Conservation (phyloP, 2,329 filamentous ascomycete genomes). For the Madurella mycetomatis region DNA sequence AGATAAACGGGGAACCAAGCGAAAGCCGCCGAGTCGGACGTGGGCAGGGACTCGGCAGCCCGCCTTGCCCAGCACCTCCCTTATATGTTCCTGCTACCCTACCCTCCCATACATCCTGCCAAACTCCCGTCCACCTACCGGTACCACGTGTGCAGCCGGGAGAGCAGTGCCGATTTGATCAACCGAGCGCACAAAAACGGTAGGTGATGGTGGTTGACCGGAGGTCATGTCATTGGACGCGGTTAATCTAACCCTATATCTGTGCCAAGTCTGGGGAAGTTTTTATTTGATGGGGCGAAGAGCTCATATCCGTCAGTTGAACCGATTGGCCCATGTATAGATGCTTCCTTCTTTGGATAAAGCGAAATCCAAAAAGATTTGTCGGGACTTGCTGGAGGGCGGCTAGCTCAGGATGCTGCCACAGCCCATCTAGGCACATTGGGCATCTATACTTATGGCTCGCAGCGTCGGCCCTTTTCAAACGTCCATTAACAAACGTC, state of each 20-base stretch:
- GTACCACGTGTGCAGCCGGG: not conserved
- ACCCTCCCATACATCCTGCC: not conserved
- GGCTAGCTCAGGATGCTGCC: too few relatives aligned
- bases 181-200: not conserved
- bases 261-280: conserved; percentile 9
- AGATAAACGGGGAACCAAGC: not conserved
- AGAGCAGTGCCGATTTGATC: conserved; percentile 2
- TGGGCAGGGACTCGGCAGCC: not conserved
- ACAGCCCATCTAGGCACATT: too few relatives aligned
- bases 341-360: conserved; percentile 6
- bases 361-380: not conserved
- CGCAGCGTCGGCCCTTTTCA: too few relatives aligned
- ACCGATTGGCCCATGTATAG: conserved; percentile 4
- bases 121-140: not conserved
- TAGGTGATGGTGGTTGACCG: not conserved
- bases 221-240: not conserved
- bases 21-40: not conserved
- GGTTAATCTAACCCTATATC: conserved; percentile 5
- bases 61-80: not conserved
- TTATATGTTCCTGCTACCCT: not conserved
- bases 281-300: not conserved
- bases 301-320: conserved; percentile 1
- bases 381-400: conserved; percentile 1
- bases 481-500: too few relatives aligned
- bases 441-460: too few relatives aligned